Conservation (phyloP, 495 filamentous ascomycete species). For the Daldinia childiae region DNA sequence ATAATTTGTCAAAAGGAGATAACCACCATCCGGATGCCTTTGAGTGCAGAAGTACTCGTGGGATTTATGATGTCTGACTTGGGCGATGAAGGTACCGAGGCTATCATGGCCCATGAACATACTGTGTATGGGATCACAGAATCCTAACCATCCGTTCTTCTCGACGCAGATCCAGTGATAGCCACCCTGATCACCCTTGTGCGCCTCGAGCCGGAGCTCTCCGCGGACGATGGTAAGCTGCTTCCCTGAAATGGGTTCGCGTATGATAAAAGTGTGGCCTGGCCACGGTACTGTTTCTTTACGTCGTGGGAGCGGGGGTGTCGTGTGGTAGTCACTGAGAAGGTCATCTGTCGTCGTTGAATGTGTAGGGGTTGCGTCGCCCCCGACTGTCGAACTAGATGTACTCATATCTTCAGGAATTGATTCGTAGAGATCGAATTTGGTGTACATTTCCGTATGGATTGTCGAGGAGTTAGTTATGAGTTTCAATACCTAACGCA, state of each 20-base stretch:
- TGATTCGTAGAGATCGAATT: not conserved
- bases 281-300: slow-evolving; percentile 36
- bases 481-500: not conserved
- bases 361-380: slow-evolving; percentile 16
- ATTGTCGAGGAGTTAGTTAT: not conserved
- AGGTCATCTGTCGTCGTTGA: slow-evolving; percentile 2
- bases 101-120: slow-evolving; percentile 47
- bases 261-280: slow-evolving; percentile 47
- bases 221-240: slow-evolving; percentile 49
- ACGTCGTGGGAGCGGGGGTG: not conserved
- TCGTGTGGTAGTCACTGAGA: not conserved
- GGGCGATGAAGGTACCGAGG: slow-evolving; percentile 6
- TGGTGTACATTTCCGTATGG: not conserved
- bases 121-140: slow-evolving; percentile 45
- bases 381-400: slow-evolving; percentile 17
- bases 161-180: slow-evolving; percentile 53
- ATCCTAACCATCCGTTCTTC: slow-evolving; percentile 53
- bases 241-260: slow-evolving; percentile 34
- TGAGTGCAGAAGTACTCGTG: slow-evolving; percentile 27
- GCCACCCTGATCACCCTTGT: slow-evolving; percentile 45
- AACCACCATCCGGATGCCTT: slow-evolving; percentile 25
- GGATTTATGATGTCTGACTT: slow-evolving; percentile 4
- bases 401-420: not conserved
- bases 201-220: slow-evolving; percentile 40
- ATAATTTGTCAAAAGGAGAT: slow-evolving; percentile 14